phyloP scores from a whole-genome alignment of 2,329 filamentous ascomycete species.

The Monosporascus sp. region DNA sequence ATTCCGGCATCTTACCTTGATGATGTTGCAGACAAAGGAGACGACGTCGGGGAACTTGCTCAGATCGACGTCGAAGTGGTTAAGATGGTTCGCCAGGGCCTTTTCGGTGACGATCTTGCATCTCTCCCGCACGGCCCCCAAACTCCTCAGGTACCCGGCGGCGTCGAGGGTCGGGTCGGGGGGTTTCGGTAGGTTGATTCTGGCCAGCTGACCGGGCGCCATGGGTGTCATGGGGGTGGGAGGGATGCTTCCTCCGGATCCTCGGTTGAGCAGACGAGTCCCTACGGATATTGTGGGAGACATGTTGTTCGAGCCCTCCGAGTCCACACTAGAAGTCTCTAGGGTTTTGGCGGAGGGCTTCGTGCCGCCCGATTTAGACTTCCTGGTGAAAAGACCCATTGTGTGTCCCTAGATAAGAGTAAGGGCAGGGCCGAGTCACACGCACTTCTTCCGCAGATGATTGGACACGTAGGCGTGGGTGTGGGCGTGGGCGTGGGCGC shows the following conservation, averaged over 20 bases:
- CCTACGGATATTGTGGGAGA: conserved; percentile 29
- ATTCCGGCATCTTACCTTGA: conserved; percentile 61
- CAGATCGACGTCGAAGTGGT: conserved; percentile 86
- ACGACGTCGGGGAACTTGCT: conserved; percentile 78
- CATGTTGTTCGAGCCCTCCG: conserved; percentile 43
- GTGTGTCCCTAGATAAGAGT: background rate
- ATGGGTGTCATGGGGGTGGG: conserved; percentile 47
- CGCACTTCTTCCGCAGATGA: too few species aligned
- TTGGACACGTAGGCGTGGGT: too few species aligned
- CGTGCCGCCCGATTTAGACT: conserved; percentile 38
- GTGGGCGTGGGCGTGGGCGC: background rate
- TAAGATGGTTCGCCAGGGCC: conserved; percentile 69
- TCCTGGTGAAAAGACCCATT: conserved; percentile 54
- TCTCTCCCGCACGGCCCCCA: conserved; percentile 80
- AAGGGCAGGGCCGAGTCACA: background rate
- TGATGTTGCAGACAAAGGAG: conserved; percentile 83
- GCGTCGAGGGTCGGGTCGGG: conserved; percentile 87
- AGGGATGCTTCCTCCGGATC: conserved; percentile 45
- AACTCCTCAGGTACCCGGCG: conserved; percentile 82
- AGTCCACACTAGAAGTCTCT: conserved; percentile 47
- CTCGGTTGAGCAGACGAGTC: conserved; percentile 39
- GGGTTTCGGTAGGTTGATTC: conserved; percentile 74
- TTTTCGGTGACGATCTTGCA: conserved; percentile 69
- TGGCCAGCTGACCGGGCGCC: conserved; percentile 52
- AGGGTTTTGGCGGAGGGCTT: conserved; percentile 33